Evolutionary conservation across 83 land plant genomes (phyloP), one percentile per base, ranked within the genome.

Genomic region (Larix sibirica): DNA sequence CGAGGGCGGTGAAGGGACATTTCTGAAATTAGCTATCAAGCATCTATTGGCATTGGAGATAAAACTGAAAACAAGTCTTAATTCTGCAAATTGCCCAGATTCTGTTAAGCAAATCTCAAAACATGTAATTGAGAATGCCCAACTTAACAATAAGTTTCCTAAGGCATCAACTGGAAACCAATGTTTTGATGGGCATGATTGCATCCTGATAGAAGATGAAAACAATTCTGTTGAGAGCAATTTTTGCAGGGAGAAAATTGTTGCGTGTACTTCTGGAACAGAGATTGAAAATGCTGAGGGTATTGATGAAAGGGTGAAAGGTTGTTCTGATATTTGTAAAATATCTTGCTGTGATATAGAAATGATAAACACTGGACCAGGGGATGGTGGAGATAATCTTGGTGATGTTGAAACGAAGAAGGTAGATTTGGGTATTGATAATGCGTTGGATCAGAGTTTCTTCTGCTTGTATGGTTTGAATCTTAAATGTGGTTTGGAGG

Each of bases 381-480:
- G 7, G 59, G 88, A 88, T 66, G 42, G 54, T 74, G 83, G 21
- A 8, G 24, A 63, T 68, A 77, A 63, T 3, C 77, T 66, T 80
- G 64, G 78, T 65, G 91, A 94, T 73, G 81, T 81, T 69, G 99
- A 97, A 80, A 81, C 65, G 66, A 92, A 87, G 84, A 92, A 95
- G 77, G 86, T 90, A 44, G 97, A 94, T 80, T 73, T 87, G 58
- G 89, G 86, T 74, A 88, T 98, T 71, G 99, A 98, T 50, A 94
- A 87, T 85, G 97, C 96, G 13, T 81, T 98, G 84, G 97, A 98
- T 84, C 99, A 98, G 84, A 90, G 93, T 83, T 98, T 96, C 83
- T 98, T 92, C 91, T 98, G 99, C 77, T 87, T 98, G 78, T 96
- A 98, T 93, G 99, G 99, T 70, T 86, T 98, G 60, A 96, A 98